Conservation (phyloP, 129 eudicot genomes). For the Logfia minima region DNA sequence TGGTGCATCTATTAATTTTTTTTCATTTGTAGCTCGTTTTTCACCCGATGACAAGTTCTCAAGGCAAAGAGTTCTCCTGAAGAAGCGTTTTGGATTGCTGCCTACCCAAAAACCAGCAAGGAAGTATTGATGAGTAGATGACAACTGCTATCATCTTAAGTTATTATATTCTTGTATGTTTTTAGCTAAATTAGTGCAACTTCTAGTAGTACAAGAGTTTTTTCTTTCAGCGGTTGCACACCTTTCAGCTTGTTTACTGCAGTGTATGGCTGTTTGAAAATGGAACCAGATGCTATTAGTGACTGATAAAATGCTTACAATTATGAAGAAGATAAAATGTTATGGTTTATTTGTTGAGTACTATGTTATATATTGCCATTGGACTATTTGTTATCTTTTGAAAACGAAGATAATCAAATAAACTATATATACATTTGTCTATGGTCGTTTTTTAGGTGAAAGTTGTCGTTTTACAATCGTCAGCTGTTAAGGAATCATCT, state of each 20-base stretch:
- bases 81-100: slow-evolving; percentile 77
- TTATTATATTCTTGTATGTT: not conserved
- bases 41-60: slow-evolving; percentile 86
- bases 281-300: not conserved
- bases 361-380: not conserved
- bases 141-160: not conserved
- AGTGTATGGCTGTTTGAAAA: not conserved
- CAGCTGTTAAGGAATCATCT: too few species aligned
- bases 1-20: not conserved
- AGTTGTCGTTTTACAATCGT: too few species aligned
- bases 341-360: not conserved
- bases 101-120: slow-evolving; percentile 66
- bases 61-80: slow-evolving; percentile 75
- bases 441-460: too few species aligned
- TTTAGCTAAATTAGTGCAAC: not conserved
- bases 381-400: not conserved
- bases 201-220: not conserved
- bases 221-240: not conserved
- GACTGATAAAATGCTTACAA: not conserved
- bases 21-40: slow-evolving; percentile 61
- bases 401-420: too few species aligned
- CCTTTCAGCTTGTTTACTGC: not conserved
- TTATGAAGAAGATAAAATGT: not conserved
- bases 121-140: slow-evolving; percentile 18
- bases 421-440: too few species aligned